Percentiles rank a stretch among this genome's conserved stretches.
These are phyloP conservation scores for Senna tora DNA, from an alignment of 306 rosid species.

Conservation along the genomic window DNA sequence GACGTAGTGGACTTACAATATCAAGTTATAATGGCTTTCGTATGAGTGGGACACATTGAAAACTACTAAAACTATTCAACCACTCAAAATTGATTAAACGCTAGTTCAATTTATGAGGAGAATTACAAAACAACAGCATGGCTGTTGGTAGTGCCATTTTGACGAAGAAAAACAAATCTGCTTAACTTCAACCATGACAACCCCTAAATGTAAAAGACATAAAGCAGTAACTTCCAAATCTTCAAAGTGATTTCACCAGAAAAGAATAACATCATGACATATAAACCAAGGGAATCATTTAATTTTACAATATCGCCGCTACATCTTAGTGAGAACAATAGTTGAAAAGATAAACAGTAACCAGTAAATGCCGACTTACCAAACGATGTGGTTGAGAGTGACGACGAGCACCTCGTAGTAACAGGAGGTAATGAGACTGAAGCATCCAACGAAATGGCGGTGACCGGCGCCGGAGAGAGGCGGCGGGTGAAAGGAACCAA, in stretches of 20 bases:
- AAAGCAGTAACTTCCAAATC: no score
- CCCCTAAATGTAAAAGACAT: no score
- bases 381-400: conserved; percentile 24
- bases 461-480: conserved; percentile 33
- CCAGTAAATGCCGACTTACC: conserved; percentile 39
- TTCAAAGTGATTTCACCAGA: no score
- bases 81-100: conserved; percentile 15
- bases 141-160: not conserved
- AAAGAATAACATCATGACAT: no score
- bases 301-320: not conserved
- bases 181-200: no score
- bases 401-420: conserved; percentile 39
- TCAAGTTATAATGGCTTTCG: not conserved
- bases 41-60: not conserved
- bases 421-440: conserved; percentile 32
- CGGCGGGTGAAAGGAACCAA: conserved; percentile 33
- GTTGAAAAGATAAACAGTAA: no score
- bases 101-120: not conserved
- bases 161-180: not conserved
- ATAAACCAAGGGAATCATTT: not conserved
- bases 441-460: conserved; percentile 34
- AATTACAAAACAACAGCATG: not conserved
- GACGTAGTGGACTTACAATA: not conserved
- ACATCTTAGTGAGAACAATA: not conserved
- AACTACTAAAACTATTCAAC: not conserved